Conservation (phyloP, 2,329 filamentous ascomycete genomes). For the Daldinia sp. region DNA sequence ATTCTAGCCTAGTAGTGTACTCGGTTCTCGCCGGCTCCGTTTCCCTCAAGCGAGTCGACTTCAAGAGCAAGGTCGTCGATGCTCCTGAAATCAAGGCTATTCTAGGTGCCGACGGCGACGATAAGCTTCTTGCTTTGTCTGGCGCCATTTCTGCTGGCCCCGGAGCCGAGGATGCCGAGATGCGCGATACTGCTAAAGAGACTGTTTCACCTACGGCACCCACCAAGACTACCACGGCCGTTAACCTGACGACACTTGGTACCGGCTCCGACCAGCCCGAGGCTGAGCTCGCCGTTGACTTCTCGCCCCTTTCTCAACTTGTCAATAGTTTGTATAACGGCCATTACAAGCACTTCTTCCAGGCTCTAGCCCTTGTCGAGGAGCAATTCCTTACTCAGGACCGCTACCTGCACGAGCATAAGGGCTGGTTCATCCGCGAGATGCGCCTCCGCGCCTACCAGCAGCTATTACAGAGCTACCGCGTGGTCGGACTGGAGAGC, state of each 20-base stretch:
- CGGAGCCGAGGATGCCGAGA: conserved; percentile 76
- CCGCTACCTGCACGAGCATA: conserved; percentile 94
- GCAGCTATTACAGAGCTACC: conserved; percentile 96
- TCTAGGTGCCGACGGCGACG: conserved; percentile 80
- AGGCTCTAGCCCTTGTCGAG: conserved; percentile 87
- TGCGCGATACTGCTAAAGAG: conserved; percentile 68
- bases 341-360: conserved; percentile 94
- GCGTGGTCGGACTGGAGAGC: conserved; percentile 93
- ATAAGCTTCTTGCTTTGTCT: conserved; percentile 83
- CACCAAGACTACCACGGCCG: conserved; percentile 66
- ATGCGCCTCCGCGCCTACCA: conserved; percentile 97
- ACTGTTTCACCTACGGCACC: conserved; percentile 61
- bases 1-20: conserved; percentile 93
- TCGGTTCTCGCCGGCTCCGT: conserved; percentile 94
- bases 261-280: conserved; percentile 75
- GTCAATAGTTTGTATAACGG: conserved; percentile 93
- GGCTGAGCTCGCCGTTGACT: conserved; percentile 84
- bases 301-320: conserved; percentile 84
- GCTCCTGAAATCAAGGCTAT: conserved; percentile 98
- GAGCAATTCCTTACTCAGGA: conserved; percentile 94
- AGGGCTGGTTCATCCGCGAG: conserved; percentile 96
- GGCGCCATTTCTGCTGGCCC: conserved; percentile 84
- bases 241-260: conserved; percentile 89
- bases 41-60: conserved; percentile 94
- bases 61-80: conserved; percentile 98